Percentiles rank a stretch among this genome's conserved stretches.
These are phyloP conservation scores for Aaosphaeria arxii DNA, from an alignment of 2,329 filamentous ascomycete species.

Conservation along the genomic window DNA sequence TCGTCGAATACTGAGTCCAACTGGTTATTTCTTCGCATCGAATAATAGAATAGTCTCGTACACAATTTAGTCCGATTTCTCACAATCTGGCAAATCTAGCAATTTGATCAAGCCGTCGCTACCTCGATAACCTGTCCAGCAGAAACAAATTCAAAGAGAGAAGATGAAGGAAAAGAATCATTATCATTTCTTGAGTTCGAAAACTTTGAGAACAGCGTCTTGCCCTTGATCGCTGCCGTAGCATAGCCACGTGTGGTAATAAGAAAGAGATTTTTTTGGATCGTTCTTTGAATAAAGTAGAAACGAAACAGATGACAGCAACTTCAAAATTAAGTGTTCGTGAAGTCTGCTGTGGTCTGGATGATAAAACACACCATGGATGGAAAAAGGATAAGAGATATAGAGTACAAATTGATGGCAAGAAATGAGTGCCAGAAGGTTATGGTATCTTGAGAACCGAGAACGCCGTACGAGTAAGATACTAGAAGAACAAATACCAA, in stretches of 20 bases:
- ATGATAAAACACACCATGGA: background rate
- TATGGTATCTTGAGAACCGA: slow-evolving; percentile 22
- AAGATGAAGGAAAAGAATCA: background rate
- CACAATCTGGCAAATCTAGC: slow-evolving; percentile 18
- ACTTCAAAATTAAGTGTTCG: background rate
- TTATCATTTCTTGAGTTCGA: background rate
- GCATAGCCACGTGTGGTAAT: slow-evolving; percentile 19
- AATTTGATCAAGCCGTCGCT: slow-evolving; percentile 6
- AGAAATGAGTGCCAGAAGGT: slow-evolving; percentile 32
- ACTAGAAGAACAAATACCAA: no score
- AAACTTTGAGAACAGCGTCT: slow-evolving; percentile 1
- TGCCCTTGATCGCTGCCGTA: slow-evolving; percentile 16
- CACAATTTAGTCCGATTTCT: background rate
- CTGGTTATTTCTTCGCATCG: no score
- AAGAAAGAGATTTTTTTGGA: slow-evolving; percentile 4
- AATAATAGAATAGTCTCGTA: no score
- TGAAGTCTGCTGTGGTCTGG: background rate
- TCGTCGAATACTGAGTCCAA: no score
- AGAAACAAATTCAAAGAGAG: slow-evolving; percentile 7
- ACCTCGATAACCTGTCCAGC: slow-evolving; percentile 3
- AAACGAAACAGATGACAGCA: background rate
- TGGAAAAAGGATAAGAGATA: background rate
- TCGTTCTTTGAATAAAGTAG: slow-evolving; percentile 2
- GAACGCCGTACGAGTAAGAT: slow-evolving; percentile 14
- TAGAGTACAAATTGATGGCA: slow-evolving; percentile 21